These are phyloP conservation scores for Chaetomium fimeti DNA, from an alignment of 495 filamentous ascomycete genomes.

Conservation along the genomic window DNA sequence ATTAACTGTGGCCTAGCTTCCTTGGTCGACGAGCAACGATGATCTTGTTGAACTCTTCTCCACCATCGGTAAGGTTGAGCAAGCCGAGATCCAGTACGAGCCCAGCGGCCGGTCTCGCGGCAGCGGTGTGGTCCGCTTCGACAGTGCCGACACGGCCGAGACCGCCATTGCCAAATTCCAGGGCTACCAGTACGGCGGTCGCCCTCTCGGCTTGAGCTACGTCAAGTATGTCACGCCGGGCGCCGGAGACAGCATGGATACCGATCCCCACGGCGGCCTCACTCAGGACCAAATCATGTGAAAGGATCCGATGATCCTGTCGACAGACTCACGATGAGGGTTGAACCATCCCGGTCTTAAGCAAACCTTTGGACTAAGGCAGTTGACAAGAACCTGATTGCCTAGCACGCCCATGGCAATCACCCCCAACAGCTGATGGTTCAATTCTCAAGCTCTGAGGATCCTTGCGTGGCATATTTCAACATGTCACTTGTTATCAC, in stretches of 20 bases:
- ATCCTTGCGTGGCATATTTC: slow-evolving; percentile 4
- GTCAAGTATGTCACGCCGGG: slow-evolving; percentile 80
- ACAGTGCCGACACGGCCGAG: slow-evolving; percentile 77
- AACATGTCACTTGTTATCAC: neutral
- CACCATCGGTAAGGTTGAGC: slow-evolving; percentile 96
- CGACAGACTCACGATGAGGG: neutral
- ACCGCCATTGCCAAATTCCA: slow-evolving; percentile 96
- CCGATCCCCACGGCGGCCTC: slow-evolving; percentile 68
- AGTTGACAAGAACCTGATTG: neutral
- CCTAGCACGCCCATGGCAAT: neutral
- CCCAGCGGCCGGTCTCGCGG: slow-evolving; percentile 92
- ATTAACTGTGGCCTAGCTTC: slow-evolving; percentile 61
- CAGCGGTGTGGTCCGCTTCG: slow-evolving; percentile 93
- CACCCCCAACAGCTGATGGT: neutral
- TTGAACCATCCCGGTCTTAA: neutral
- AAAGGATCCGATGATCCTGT: slow-evolving; percentile 10
- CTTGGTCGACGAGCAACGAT: slow-evolving; percentile 98
- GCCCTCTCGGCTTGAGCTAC: slow-evolving; percentile 86
- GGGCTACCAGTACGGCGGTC: slow-evolving; percentile 94
- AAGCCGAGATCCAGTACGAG: slow-evolving; percentile 98
- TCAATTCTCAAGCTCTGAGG: slow-evolving; percentile 1
- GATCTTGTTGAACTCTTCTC: slow-evolving; percentile 94
- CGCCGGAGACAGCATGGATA: slow-evolving; percentile 76
- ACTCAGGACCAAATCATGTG: slow-evolving; percentile 99
- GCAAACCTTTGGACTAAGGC: neutral